These are phyloP conservation scores for Arthroderma sp. DNA, from an alignment of 2,329 filamentous ascomycete genomes.

Conservation along the genomic window DNA sequence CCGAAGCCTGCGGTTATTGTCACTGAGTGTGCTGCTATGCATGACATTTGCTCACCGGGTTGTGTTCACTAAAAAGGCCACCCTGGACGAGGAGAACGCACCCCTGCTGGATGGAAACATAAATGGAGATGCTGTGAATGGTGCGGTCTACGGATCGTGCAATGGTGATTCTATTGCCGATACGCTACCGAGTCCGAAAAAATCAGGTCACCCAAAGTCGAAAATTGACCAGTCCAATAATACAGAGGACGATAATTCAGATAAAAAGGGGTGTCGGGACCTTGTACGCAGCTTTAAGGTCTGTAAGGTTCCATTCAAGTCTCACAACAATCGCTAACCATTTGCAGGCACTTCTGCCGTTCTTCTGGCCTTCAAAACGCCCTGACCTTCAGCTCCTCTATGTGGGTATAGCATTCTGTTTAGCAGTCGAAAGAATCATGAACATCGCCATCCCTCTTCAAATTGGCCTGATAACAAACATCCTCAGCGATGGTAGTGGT, in stretches of 20 bases:
- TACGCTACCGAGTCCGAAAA: neutral
- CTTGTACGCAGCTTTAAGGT: constrained; percentile 7
- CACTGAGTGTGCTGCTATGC: constrained; percentile 11
- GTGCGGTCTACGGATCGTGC: constrained; percentile 20
- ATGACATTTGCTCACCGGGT: constrained; percentile 7
- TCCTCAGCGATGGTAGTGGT: constrained; percentile 41
- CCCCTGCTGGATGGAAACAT: constrained; percentile 11
- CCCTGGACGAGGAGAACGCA: constrained; percentile 12
- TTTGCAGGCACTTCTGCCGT: constrained; percentile 56
- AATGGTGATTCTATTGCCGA: constrained; percentile 1
- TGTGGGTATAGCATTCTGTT: constrained; percentile 51
- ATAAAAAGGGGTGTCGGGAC: constrained; percentile 3
- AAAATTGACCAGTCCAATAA: neutral
- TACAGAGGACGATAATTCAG: neutral
- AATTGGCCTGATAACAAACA: constrained; percentile 64
- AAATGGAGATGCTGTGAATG: constrained; percentile 18
- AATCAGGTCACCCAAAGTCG: neutral
- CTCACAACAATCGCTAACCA: constrained; percentile 3
- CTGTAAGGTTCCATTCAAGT: neutral
- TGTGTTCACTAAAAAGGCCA: constrained; percentile 1
- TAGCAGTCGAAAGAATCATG: constrained; percentile 57
- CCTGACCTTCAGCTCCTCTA: constrained; percentile 54
- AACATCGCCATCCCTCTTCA: constrained; percentile 71
- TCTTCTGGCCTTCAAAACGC: constrained; percentile 62
- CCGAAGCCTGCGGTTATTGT: constrained; percentile 10